A percentile compares a stretch with the other conserved stretches of the same genome.
Conservation (phyloP, 2,329 filamentous ascomycete genomes). For the Zalaria obscura region DNA sequence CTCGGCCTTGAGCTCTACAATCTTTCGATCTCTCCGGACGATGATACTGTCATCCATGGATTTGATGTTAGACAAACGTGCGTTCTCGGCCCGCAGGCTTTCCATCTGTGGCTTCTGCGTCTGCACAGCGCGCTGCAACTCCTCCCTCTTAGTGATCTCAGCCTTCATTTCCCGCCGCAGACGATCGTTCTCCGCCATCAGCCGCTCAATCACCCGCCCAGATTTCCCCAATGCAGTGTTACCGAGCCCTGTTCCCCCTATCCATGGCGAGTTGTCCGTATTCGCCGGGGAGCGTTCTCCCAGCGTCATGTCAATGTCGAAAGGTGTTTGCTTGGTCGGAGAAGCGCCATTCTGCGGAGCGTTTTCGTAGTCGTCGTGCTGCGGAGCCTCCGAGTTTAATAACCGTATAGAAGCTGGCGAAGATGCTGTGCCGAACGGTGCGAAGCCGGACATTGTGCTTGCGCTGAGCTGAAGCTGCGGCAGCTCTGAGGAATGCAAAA, state of each 20-base stretch:
- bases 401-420: background rate
- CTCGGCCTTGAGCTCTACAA: slow-evolving; percentile 51
- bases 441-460: background rate
- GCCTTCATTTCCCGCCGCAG: slow-evolving; percentile 50
- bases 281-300: no score
- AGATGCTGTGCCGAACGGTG: background rate
- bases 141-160: slow-evolving; percentile 41
- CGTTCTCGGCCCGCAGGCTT: slow-evolving; percentile 51
- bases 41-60: slow-evolving; percentile 58
- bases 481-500: background rate
- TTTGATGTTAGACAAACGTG: slow-evolving; percentile 53
- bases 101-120: slow-evolving; percentile 61
- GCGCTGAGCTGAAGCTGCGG: background rate
- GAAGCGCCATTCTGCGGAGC: no score
- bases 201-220: slow-evolving; percentile 63
- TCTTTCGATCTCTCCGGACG: slow-evolving; percentile 58
- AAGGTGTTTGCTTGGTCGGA: no score
- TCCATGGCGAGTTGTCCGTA: slow-evolving; percentile 6
- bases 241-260: slow-evolving; percentile 8
- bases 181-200: slow-evolving; percentile 68
- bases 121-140: slow-evolving; percentile 53
- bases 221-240: slow-evolving; percentile 43
- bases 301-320: no score
- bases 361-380: background rate
- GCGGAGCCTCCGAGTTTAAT: background rate